Conservation (phyloP, 2,329 filamentous ascomycete genomes). For the Cordyceps pruinosa region DNA sequence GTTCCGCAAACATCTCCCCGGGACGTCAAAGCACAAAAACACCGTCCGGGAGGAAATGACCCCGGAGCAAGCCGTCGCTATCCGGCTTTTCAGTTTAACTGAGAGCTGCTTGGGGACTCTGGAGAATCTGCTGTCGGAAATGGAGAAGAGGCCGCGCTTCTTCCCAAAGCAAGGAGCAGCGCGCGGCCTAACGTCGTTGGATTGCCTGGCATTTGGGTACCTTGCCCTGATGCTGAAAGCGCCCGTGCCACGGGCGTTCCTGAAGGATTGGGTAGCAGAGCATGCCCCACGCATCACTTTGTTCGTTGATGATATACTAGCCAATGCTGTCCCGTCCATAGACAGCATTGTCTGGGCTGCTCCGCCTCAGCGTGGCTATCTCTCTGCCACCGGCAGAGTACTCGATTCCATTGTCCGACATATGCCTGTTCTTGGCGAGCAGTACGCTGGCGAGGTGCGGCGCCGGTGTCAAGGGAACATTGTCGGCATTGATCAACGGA, state of each 20-base stretch:
- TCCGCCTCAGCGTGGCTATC: slow-evolving; percentile 17
- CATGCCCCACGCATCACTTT: slow-evolving; percentile 24
- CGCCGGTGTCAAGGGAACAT: slow-evolving; percentile 27
- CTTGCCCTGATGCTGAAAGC: slow-evolving; percentile 61
- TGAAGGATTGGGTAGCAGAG: slow-evolving; percentile 34
- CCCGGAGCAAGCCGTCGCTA: slow-evolving; percentile 64
- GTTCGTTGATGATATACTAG: slow-evolving; percentile 27
- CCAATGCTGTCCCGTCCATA: slow-evolving; percentile 16
- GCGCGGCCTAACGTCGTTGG: slow-evolving; percentile 38
- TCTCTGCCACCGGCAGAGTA: slow-evolving; percentile 24
- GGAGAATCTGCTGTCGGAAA: slow-evolving; percentile 41
- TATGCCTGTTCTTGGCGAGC: slow-evolving; percentile 28
- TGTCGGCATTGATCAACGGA: slow-evolving; percentile 27
- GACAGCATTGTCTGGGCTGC: slow-evolving; percentile 24
- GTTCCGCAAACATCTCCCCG: slow-evolving; percentile 32
- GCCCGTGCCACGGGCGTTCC: slow-evolving; percentile 35
- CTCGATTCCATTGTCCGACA: slow-evolving; percentile 30
- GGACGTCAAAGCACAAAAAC: slow-evolving; percentile 36
- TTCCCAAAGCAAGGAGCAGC: slow-evolving; percentile 18
- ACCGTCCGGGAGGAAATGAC: slow-evolving; percentile 57
- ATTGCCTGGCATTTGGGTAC: slow-evolving; percentile 77
- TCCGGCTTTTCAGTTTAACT: slow-evolving; percentile 68
- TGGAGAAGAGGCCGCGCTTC: slow-evolving; percentile 25
- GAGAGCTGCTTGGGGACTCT: slow-evolving; percentile 66
- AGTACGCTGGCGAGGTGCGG: slow-evolving; percentile 31